phyloP scores from a whole-genome alignment of 257 asterid species.

The Solanum clarkiae region DNA sequence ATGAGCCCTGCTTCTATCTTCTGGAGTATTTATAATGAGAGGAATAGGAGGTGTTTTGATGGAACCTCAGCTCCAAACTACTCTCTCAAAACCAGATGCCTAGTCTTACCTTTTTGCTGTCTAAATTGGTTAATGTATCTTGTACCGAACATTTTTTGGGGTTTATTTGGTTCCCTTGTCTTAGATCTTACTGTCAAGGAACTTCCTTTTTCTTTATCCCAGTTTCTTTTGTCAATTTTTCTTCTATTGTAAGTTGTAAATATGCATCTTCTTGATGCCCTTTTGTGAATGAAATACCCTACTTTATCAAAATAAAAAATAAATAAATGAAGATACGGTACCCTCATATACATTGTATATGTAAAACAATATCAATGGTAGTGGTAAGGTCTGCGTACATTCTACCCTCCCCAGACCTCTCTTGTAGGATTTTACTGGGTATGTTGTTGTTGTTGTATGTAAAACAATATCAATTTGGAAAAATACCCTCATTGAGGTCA shows the following conservation, averaged over 20 bases:
- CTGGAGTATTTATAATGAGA: no score
- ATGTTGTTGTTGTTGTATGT: no score
- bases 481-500: neutral
- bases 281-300: neutral
- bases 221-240: neutral
- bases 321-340: neutral
- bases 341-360: neutral
- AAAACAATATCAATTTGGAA: neutral
- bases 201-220: neutral
- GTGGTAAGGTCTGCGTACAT: no score
- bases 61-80: no score
- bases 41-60: no score
- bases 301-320: neutral
- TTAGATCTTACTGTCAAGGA: neutral
- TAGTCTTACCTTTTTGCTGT: neutral
- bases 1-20: no score
- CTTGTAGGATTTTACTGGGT: no score
- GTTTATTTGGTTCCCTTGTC: neutral
- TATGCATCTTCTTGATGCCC: neutral
- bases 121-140: neutral
- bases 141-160: neutral
- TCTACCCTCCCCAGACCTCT: no score
- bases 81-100: neutral
- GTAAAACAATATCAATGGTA: no score
- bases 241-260: neutral